Evolutionary conservation across 495 filamentous ascomycete genomes (phyloP), one percentile per base, ranked within the genome.

Genomic region (Aspergillus homomorphus): DNA sequence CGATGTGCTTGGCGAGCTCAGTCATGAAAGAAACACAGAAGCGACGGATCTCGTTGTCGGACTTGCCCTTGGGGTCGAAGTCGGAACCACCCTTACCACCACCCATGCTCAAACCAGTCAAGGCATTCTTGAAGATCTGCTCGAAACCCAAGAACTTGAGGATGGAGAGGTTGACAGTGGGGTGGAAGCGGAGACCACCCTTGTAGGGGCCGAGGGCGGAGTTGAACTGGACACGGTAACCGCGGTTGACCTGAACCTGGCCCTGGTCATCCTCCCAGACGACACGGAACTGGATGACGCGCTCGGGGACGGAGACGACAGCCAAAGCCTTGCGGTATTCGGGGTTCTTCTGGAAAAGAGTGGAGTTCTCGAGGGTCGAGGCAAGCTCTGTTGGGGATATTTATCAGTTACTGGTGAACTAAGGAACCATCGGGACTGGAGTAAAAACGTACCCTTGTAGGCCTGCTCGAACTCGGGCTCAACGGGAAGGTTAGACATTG

Each of bases 81-180:
- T 98, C 94, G 73, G 94, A 88, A 65, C 94, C 94, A 78, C 94
- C 94, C 82, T 98, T 98, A 67, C 90, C 94, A 80, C 94, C 94
- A 61, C 94, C 94, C 85, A 98, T 98, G 82, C 85, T 94, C 71
- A 62, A 18, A 63, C 94, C 94, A 60, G 94, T 98, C 66, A 98
- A 80, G 62, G 94, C 94, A 92, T 98, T 98, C 87, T 98, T 98
- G 84, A 98, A 97, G 78, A 91, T 94, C 83, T 98, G 94, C 87
- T 98, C 94, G 73, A 98, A 97, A 55, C 93, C 94, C 66, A 98
- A 82, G 82, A 98, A 98, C 81, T 98, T 98, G 62, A 98, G 83
- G 69, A 98, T 92, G 63, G 90, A 95, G 58, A 98, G 82, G 80
- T 98, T 98, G 77, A 98, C 94, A 16, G 89, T 85, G 54, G 93